phyloP scores from a whole-genome alignment of 148 eudicot species.

The Heliamphora exappendiculata region DNA sequence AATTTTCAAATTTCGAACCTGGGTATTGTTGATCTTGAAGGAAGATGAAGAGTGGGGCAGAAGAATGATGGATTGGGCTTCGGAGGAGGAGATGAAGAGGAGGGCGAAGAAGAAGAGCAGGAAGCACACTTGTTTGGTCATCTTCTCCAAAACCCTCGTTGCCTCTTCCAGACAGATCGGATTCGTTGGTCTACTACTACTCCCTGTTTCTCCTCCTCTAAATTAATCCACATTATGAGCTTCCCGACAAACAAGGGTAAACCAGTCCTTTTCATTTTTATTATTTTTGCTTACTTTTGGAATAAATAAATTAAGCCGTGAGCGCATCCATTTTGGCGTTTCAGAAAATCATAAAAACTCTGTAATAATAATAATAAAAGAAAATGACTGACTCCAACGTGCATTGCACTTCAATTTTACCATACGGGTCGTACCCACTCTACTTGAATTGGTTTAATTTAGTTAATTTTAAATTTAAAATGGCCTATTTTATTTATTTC shows the following conservation, averaged over 20 bases:
- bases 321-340: too few species aligned
- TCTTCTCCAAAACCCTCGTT: conserved; percentile 11
- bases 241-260: background rate
- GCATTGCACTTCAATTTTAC: too few species aligned
- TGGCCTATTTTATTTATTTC: too few species aligned
- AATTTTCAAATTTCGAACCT: conserved; percentile 21
- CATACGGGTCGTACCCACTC: too few species aligned
- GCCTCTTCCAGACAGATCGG: background rate
- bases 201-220: background rate
- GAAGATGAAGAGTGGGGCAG: conserved; percentile 16
- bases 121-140: background rate
- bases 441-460: too few species aligned
- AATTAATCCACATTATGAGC: background rate
- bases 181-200: background rate
- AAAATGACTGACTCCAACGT: too few species aligned
- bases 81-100: conserved; percentile 6
- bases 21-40: conserved; percentile 35
- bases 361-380: too few species aligned
- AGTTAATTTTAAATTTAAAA: too few species aligned
- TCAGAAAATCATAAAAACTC: too few species aligned
- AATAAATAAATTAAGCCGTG: too few species aligned
- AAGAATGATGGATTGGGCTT: conserved; percentile 18
- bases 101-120: conserved; percentile 9
- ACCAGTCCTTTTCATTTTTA: background rate
- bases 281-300: too few species aligned